phyloP scores from a whole-genome alignment of 257 asterid species.

The Solanum pimpinellifolium region DNA sequence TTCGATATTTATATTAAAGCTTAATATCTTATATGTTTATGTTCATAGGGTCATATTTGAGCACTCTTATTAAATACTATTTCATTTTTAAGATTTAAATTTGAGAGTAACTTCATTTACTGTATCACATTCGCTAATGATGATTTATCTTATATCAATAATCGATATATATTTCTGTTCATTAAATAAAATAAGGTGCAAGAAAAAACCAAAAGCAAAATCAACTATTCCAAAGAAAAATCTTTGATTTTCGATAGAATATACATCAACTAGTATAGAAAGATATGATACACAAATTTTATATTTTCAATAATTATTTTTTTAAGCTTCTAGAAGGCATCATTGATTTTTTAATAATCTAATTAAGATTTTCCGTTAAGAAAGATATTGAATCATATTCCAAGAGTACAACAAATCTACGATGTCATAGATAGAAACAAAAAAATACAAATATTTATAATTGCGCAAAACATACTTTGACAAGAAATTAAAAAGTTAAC shows the following conservation, averaged over 20 bases:
- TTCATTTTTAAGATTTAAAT: too few species aligned
- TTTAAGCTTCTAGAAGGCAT: not conserved
- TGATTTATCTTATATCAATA: not conserved
- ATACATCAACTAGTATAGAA: not conserved
- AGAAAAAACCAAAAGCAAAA: too few species aligned
- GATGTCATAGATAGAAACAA: too few species aligned
- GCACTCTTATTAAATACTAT: too few species aligned
- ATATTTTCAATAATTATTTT: too few species aligned
- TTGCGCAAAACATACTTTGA: not conserved
- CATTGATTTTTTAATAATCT: not conserved
- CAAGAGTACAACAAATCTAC: not conserved
- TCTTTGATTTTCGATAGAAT: not conserved
- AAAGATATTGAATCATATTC: not conserved
- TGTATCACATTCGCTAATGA: too few species aligned
- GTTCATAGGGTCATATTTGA: too few species aligned
- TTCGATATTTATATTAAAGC: too few species aligned
- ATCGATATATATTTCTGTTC: too few species aligned
- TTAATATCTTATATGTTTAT: too few species aligned
- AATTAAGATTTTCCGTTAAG: not conserved
- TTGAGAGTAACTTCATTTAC: fast-evolving
- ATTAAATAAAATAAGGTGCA: too few species aligned
- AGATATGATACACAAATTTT: not conserved
- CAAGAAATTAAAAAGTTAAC: not conserved
- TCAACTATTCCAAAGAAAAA: too few species aligned
- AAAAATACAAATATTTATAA: not conserved